These are phyloP conservation scores for Cnidoscolus chayamansa DNA, from an alignment of 441 rosid genomes.

Conservation along the genomic window DNA sequence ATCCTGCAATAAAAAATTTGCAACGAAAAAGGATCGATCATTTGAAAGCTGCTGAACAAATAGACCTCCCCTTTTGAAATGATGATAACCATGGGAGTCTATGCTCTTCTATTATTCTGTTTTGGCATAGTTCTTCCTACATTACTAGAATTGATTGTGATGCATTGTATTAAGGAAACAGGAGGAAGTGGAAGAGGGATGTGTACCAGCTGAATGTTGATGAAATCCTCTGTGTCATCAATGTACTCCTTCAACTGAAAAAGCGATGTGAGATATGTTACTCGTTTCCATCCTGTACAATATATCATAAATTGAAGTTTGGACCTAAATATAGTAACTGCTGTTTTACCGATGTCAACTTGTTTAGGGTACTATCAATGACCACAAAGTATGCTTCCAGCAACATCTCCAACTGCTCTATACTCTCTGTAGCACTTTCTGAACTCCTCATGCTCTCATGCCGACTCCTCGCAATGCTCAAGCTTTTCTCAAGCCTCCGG, in stretches of 20 bases:
- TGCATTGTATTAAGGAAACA: neutral
- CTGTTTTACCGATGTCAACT: conserved; percentile 79
- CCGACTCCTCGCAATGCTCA: conserved; percentile 85
- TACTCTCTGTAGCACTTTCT: conserved; percentile 62
- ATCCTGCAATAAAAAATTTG: conserved; percentile 49
- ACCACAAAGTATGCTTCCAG: conserved; percentile 98
- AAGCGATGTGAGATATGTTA: conserved; percentile 11
- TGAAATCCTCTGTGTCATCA: conserved; percentile 96
- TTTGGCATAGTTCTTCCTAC: neutral
- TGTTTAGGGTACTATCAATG: conserved; percentile 91
- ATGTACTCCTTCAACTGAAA: conserved; percentile 93
- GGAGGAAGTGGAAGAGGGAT: neutral
- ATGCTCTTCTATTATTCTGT: neutral
- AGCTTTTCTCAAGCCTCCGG: conserved; percentile 77
- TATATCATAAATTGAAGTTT: conserved; percentile 4
- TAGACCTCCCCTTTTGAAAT: neutral
- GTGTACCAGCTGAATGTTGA: conserved; percentile 92
- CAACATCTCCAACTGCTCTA: conserved; percentile 97
- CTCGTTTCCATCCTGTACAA: neutral
- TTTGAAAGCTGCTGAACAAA: neutral
- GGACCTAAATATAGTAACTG: neutral
- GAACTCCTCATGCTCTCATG: conserved; percentile 90
- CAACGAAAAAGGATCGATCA: neutral
- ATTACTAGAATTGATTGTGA: neutral
- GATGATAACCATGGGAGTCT: neutral